Percentiles rank a stretch among this genome's conserved stretches.
These are phyloP conservation scores for Fusarium annulatum DNA, from an alignment of 2,329 filamentous ascomycete species.

Conservation along the genomic window DNA sequence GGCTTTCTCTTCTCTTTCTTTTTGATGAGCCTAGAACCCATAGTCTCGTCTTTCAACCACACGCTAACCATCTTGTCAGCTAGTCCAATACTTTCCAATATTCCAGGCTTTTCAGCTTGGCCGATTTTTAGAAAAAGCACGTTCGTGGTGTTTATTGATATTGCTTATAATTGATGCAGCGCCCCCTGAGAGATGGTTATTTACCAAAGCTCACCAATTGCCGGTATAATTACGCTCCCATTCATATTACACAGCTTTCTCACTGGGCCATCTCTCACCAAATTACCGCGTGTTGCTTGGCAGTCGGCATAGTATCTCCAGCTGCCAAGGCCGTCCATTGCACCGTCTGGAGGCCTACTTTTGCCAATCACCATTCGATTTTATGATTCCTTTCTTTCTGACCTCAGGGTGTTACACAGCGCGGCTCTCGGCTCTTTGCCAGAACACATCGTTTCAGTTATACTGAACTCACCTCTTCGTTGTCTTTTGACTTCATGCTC, in stretches of 20 bases:
- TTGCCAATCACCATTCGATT: background rate
- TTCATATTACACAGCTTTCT: background rate
- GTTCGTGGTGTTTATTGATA: background rate
- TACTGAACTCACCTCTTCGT: background rate
- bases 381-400: background rate
- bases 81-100: constrained; percentile 12
- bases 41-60: background rate
- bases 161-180: background rate
- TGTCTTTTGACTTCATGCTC: background rate
- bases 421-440: background rate
- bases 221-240: background rate
- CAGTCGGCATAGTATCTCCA: background rate
- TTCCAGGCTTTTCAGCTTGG: background rate
- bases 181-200: background rate
- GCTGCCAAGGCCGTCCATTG: background rate
- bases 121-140: background rate
- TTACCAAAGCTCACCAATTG: background rate
- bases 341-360: background rate
- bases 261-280: background rate
- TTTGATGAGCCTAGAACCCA: background rate
- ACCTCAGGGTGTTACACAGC: background rate
- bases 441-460: background rate
- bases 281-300: background rate
- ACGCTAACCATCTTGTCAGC: constrained; percentile 1
- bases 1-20: background rate